phyloP scores from a whole-genome alignment of 169 alveolate genomes.

The Sarcocystis neurona region DNA sequence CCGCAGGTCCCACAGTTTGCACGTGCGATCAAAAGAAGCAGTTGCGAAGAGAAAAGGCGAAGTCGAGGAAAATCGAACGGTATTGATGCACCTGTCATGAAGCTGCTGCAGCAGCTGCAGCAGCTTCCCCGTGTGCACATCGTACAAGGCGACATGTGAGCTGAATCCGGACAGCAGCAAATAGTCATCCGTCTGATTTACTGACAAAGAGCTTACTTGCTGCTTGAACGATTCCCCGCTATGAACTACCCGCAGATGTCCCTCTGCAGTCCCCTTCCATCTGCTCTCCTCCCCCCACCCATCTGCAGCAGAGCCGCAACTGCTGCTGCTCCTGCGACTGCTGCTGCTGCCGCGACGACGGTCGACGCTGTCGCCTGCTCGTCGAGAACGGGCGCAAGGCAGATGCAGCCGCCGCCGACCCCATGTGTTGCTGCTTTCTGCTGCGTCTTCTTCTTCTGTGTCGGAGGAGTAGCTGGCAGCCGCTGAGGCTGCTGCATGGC shows the following conservation, averaged over 20 bases:
- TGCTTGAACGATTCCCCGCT: conserved; percentile 51
- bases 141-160: conserved; percentile 63
- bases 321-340: conserved; percentile 27
- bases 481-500: too few relatives aligned
- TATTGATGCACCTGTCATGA: conserved; percentile 69
- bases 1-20: conserved; percentile 73
- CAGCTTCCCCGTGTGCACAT: conserved; percentile 66
- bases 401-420: neutral
- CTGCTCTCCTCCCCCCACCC: conserved; percentile 40
- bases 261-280: conserved; percentile 38
- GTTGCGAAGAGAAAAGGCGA: conserved; percentile 72
- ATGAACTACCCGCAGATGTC: conserved; percentile 50
- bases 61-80: conserved; percentile 66
- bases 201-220: conserved; percentile 67
- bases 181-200: conserved; percentile 70
- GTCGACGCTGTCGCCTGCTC: neutral
- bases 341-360: conserved; percentile 16
- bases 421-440: conserved; percentile 11
- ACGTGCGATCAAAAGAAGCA: conserved; percentile 71
- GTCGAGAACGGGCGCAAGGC: neutral
- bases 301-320: conserved; percentile 31
- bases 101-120: conserved; percentile 59
- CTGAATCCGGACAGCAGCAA: conserved; percentile 70
- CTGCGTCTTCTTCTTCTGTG: conserved; percentile 14
- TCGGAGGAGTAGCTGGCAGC: conserved; percentile 9